Evolutionary conservation across 768 basidiomycete genomes (phyloP).

Genomic region (Auriscalpium orientale): DNA sequence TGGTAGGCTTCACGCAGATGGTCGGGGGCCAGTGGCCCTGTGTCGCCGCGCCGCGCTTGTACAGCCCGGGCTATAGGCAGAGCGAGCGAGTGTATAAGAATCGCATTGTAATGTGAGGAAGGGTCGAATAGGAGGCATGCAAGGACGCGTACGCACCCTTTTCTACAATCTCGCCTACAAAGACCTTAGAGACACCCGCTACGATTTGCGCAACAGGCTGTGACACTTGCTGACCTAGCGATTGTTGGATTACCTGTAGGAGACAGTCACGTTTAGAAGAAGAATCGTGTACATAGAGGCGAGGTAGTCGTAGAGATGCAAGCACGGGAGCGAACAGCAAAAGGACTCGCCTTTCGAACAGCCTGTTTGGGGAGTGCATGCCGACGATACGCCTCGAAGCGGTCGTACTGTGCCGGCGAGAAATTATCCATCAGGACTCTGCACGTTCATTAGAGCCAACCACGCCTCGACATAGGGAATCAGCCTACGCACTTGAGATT

Average conservation of each 20-base stretch:
- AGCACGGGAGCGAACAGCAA: background rate
- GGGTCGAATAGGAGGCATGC: no score
- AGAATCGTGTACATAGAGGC: background rate
- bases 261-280: background rate
- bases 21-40: conserved; percentile 78
- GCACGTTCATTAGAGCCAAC: background rate
- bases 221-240: conserved; percentile 73
- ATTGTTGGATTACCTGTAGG: conserved; percentile 73
- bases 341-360: conserved; percentile 57
- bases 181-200: conserved; percentile 86
- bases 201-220: conserved; percentile 85
- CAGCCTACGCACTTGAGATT: conserved; percentile 58
- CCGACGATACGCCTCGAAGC: conserved; percentile 83
- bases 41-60: conserved; percentile 63
- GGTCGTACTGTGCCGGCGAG: conserved; percentile 74
- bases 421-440: conserved; percentile 90
- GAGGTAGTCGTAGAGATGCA: background rate
- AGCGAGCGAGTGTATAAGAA: background rate
- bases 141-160: conserved; percentile 45
- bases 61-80: conserved; percentile 57
- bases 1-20: conserved; percentile 87
- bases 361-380: conserved; percentile 79
- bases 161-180: conserved; percentile 88
- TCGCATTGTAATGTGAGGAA: no score
- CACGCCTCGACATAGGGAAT: background rate